Evolutionary conservation across 2,329 filamentous ascomycete species (phyloP), one percentile per base, ranked within the genome.

Genomic region (Dendryphion nanum): DNA sequence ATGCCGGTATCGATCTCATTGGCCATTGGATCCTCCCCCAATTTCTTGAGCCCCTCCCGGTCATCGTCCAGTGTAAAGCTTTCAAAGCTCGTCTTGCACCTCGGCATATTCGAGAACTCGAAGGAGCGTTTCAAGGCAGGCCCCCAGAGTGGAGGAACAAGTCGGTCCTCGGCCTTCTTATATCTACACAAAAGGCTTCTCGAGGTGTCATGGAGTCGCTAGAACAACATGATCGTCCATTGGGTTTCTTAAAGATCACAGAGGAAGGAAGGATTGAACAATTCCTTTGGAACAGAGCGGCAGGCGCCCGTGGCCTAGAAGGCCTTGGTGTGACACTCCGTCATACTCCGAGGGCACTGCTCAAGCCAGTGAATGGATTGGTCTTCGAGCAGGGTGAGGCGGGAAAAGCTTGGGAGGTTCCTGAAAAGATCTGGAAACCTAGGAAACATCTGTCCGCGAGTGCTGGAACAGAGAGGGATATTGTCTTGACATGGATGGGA

Each of bases 161-260:
- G 2, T 81, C 85, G 5, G 63, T 66, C 2, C 61, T 95, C 21
- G 90, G 81, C 0, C 56, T 95, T 13, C 66, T 96, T 37, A 83
- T 86, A 17, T 77, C 81, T 3, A 80, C 83, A 46, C 73, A 76
- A 44, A 73, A 81, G 37, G 85, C 89, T 20, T 95, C 89, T 0
- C 85, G 81, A 55, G 91, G 90, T 1, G 81, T 94, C 3, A 71
- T 86, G 40, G 82, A 89, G 33, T 81, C 87, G 17, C 57, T 96
- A 48, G 75, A 76, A 4, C 70, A 79, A 41, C 86, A 84, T 56
- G 64, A 69, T 24, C 82, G 78, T 70, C 86, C 89, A 1, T 77
- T 95, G 73, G 82, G 82, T 0, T 94, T 81, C 53, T 64, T 86
- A 18, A 79, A 78, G 38, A 81, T 85, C 42, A 75, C 76, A 1